phyloP scores from a whole-genome alignment of 1,139 yeast species.

The Arxiozyma slooffiae region DNA sequence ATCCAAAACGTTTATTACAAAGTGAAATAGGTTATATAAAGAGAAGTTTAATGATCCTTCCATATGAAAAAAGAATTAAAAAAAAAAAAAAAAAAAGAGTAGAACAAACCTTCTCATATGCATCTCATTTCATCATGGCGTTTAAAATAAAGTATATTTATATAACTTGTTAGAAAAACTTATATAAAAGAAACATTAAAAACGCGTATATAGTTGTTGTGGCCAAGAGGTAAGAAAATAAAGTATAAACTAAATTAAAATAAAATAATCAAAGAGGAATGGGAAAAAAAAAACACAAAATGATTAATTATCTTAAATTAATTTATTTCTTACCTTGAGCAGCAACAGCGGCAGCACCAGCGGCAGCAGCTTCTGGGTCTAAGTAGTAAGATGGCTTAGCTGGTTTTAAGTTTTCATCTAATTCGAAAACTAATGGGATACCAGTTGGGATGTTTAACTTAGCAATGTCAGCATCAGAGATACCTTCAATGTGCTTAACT shows the following conservation, averaged over 20 bases:
- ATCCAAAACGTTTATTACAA: too few species aligned
- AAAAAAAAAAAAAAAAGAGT: too few species aligned
- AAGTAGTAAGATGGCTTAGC: slow-evolving; percentile 89
- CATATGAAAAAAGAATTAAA: too few species aligned
- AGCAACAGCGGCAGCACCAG: slow-evolving; percentile 99
- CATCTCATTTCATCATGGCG: neutral
- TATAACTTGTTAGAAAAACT: neutral
- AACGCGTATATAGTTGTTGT: neutral
- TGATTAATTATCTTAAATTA: neutral
- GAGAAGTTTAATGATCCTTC: too few species aligned
- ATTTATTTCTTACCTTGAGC: slow-evolving; percentile 67
- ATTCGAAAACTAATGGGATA: slow-evolving; percentile 95
- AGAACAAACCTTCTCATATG: too few species aligned
- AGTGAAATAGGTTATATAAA: too few species aligned
- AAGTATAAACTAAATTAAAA: neutral
- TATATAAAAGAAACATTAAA: neutral
- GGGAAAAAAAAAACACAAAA: neutral
- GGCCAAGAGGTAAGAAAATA: neutral
- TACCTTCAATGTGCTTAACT: slow-evolving; percentile 91
- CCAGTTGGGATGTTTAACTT: slow-evolving; percentile 97
- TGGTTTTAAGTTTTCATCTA: slow-evolving; percentile 81
- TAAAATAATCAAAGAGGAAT: too few species aligned
- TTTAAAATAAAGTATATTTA: neutral
- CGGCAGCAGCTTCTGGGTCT: slow-evolving; percentile 99
- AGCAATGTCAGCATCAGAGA: slow-evolving; percentile 87